A percentile compares a stretch with the other conserved stretches of the same genome.
phyloP scores from a whole-genome alignment of 2,329 filamentous ascomycete genomes.

The Sclerotinia subarctica region DNA sequence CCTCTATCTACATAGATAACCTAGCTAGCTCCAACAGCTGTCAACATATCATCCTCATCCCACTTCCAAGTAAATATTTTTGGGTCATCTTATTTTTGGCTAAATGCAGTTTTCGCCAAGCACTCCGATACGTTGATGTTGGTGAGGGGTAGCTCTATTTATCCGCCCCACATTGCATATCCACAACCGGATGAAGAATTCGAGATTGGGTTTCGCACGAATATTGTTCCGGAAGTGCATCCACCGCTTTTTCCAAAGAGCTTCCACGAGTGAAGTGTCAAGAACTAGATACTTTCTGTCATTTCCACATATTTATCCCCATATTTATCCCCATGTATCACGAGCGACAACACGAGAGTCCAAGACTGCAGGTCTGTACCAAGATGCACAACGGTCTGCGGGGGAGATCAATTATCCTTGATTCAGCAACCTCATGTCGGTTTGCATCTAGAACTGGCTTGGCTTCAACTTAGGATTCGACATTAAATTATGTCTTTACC shows the following conservation, averaged over 20 bases:
- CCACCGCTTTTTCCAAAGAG: not conserved
- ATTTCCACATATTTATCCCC: not conserved
- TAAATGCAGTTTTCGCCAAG: constrained; percentile 16
- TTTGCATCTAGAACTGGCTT: not conserved
- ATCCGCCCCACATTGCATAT: constrained; percentile 12
- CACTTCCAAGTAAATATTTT: constrained; percentile 1
- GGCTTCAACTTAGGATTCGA: not conserved
- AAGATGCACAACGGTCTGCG: not conserved
- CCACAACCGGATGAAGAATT: not conserved
- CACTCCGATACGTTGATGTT: constrained; percentile 10
- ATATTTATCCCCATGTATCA: not conserved
- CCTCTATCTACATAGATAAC: not conserved
- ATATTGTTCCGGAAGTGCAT: constrained; percentile 18
- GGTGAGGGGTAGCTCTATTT: constrained; percentile 16
- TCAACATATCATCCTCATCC: not conserved
- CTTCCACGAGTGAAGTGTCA: constrained; percentile 17
- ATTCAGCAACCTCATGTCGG: not conserved
- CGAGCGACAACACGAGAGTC: constrained; percentile 5
- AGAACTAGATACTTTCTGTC: not conserved
- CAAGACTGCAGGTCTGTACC: constrained; percentile 7
- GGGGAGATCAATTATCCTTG: constrained; percentile 12
- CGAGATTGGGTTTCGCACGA: constrained; percentile 10
- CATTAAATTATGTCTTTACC: not conserved
- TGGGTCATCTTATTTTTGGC: not conserved
- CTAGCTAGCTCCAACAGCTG: not conserved